These are phyloP conservation scores for Talinum fruticosum DNA, from an alignment of 148 eudicot species.

Conservation along the genomic window DNA sequence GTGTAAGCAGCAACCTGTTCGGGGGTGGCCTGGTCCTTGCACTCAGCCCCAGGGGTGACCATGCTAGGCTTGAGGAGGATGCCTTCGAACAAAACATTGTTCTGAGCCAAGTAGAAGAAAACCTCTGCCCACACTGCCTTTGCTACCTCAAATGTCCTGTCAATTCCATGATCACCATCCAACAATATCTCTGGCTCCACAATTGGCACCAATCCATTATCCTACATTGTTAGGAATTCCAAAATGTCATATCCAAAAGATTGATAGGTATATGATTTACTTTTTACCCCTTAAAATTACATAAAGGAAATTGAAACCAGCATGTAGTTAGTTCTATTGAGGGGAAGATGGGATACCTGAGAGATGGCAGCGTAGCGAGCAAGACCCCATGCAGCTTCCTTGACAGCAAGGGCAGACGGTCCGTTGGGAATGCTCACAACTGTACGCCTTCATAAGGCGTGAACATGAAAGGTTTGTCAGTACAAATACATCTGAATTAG, in stretches of 20 bases:
- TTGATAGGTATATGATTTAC: not conserved
- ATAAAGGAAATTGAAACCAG: too few species aligned
- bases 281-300: not conserved
- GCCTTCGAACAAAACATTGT: conserved; percentile 89
- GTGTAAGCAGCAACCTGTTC: conserved; percentile 78
- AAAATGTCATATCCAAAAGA: not conserved
- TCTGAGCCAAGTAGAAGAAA: conserved; percentile 73
- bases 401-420: conserved; percentile 87
- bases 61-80: conserved; percentile 92
- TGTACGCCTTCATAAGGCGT: conserved; percentile 64
- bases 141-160: conserved; percentile 87
- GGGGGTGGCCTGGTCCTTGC: conserved; percentile 84
- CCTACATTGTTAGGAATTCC: conserved; percentile 35
- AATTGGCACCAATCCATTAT: conserved; percentile 90
- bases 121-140: conserved; percentile 84
- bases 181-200: conserved; percentile 94
- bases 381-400: conserved; percentile 96
- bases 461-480: not conserved
- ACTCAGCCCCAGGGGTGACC: conserved; percentile 96
- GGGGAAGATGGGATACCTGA: too few species aligned
- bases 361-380: conserved; percentile 90
- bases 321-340: conserved; percentile 7
- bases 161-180: conserved; percentile 90
- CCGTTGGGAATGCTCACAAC: conserved; percentile 99
- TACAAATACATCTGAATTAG: too few species aligned